Conservation (phyloP, 306 rosid genomes). For the Adenanthera pavonina region DNA sequence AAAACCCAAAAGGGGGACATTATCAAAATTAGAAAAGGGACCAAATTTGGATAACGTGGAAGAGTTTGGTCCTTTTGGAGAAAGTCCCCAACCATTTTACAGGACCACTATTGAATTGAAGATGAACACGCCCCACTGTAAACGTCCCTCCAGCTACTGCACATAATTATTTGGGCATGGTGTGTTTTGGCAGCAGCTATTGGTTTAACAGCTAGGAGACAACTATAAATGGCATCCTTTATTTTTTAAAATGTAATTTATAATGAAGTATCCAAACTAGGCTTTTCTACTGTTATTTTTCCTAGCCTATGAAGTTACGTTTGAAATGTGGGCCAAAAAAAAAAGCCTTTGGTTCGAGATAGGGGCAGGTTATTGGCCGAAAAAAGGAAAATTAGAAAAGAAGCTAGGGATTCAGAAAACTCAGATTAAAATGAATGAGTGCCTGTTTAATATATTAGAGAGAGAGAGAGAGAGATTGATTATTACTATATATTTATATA, state of each 20-base stretch:
- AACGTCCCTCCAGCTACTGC: neutral
- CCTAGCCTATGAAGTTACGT: neutral
- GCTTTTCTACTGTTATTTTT: too few relatives aligned
- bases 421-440: too few relatives aligned
- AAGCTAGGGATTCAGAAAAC: too few relatives aligned
- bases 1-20: neutral
- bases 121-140: neutral
- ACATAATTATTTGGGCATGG: neutral
- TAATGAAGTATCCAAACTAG: neutral
- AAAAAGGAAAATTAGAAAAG: too few relatives aligned
- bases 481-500: too few relatives aligned
- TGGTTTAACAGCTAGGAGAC: neutral
- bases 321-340: too few relatives aligned
- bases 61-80: neutral
- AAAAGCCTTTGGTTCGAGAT: too few relatives aligned
- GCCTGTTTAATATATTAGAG: too few relatives aligned
- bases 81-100: neutral
- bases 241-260: neutral
- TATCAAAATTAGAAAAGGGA: neutral
- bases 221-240: neutral
- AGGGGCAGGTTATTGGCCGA: too few relatives aligned
- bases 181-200: neutral
- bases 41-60: neutral
- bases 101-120: slow-evolving; percentile 13
- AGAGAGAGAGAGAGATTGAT: too few relatives aligned